Evolutionary conservation across 1,139 yeast genomes (phyloP).

Genomic region (Zygosaccharomyces pseudobailii): DNA sequence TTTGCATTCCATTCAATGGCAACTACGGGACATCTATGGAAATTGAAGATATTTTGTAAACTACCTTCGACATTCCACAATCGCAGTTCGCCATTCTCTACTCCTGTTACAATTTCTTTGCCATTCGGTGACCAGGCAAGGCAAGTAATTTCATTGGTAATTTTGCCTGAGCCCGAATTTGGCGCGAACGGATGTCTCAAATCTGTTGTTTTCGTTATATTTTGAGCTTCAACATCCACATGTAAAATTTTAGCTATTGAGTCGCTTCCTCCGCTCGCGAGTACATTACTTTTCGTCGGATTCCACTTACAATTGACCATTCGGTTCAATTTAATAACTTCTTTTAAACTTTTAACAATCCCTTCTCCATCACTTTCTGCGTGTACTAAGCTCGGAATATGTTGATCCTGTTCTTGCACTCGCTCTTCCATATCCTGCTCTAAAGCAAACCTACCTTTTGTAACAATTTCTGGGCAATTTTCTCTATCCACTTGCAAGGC

Average conservation of each 20-base stretch:
- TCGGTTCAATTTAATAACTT: constrained; percentile 32
- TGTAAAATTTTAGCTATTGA: constrained; percentile 36
- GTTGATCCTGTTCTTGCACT: constrained; percentile 12
- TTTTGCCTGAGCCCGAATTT: constrained; percentile 15
- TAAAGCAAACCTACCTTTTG: constrained; percentile 32
- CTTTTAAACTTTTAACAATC: constrained; percentile 35
- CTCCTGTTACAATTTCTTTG: constrained; percentile 50
- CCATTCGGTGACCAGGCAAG: constrained; percentile 67
- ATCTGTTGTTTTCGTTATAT: constrained; percentile 10
- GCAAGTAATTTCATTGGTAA: constrained; percentile 35
- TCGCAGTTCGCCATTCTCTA: constrained; percentile 59
- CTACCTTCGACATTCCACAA: constrained; percentile 67
- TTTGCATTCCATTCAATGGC: constrained; percentile 47
- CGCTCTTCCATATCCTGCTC: constrained; percentile 13
- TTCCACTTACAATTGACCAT: constrained; percentile 40
- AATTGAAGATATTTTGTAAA: constrained; percentile 53
- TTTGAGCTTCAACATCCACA: constrained; percentile 8
- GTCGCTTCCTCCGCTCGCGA: constrained; percentile 42
- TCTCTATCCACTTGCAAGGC: constrained; percentile 36
- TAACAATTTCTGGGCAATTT: constrained; percentile 30
- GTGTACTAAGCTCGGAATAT: constrained; percentile 13
- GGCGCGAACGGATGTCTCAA: constrained; percentile 29
- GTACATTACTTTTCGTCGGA: constrained; percentile 32
- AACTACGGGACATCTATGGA: constrained; percentile 52
- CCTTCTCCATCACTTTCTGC: constrained; percentile 12